Conservation (phyloP, 225 moss, liverwort and hornwort species). For the Sphagnum tenellum region DNA sequence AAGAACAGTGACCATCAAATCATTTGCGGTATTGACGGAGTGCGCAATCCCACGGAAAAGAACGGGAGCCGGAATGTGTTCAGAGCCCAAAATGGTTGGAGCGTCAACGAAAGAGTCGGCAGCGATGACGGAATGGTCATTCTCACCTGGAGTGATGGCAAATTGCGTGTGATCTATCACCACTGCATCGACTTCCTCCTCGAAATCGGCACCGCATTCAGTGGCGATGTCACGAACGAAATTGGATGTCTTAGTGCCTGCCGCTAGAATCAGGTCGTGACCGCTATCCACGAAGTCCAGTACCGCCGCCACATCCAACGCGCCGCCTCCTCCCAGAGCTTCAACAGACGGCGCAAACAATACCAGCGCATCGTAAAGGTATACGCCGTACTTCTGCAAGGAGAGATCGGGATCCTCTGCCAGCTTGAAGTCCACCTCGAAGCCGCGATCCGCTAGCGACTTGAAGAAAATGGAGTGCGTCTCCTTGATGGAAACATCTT, state of each 20-base stretch:
- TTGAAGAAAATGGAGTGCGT: slow-evolving; percentile 82
- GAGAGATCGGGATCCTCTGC: slow-evolving; percentile 70
- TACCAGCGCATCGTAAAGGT: slow-evolving; percentile 82
- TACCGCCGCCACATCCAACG: slow-evolving; percentile 58
- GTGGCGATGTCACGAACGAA: slow-evolving; percentile 85
- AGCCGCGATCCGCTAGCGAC: slow-evolving; percentile 68
- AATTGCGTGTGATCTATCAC: slow-evolving; percentile 87
- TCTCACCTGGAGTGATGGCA: slow-evolving; percentile 47
- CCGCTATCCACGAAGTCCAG: slow-evolving; percentile 89
- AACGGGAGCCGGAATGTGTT: slow-evolving; percentile 62
- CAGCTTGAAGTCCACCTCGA: slow-evolving; percentile 77
- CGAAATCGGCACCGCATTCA: slow-evolving; percentile 95
- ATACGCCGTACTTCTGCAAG: slow-evolving; percentile 74
- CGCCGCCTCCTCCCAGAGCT: slow-evolving; percentile 78
- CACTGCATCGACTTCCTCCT: slow-evolving; percentile 48
- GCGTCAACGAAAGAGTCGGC: slow-evolving; percentile 63
- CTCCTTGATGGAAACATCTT: slow-evolving; percentile 54
- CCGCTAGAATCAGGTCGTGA: slow-evolving; percentile 90
- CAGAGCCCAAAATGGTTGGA: slow-evolving; percentile 58
- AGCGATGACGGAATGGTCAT: slow-evolving; percentile 79
- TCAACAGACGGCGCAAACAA: slow-evolving; percentile 88
- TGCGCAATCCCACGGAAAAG: slow-evolving; percentile 91
- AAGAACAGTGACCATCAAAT: slow-evolving; percentile 38
- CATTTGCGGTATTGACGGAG: slow-evolving; percentile 76
- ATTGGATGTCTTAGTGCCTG: slow-evolving; percentile 72